These are phyloP conservation scores for Pisolithus albus DNA, from an alignment of 768 basidiomycete genomes.

Conservation along the genomic window DNA sequence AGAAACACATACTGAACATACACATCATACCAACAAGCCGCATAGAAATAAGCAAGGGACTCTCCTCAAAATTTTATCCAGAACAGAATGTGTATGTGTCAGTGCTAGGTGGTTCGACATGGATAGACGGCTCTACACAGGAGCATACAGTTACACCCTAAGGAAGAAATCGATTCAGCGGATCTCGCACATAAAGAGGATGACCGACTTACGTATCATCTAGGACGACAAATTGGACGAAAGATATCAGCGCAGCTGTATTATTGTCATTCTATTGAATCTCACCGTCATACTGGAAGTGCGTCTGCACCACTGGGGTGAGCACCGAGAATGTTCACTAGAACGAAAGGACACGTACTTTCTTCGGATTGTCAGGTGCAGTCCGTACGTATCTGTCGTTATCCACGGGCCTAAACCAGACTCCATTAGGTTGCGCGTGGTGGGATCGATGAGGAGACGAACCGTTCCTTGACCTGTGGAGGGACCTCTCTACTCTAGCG, in stretches of 20 bases:
- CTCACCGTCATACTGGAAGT: constrained; percentile 77
- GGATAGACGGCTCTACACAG: no score
- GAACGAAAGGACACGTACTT: constrained; percentile 39
- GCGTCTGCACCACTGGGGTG: constrained; percentile 43
- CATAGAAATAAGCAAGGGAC: no score
- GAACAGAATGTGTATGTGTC: no score
- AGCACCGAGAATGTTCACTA: constrained; percentile 2
- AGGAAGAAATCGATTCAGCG: no score
- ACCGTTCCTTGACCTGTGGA: constrained; percentile 57
- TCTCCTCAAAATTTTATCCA: no score
- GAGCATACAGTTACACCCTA: no score
- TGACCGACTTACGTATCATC: neutral
- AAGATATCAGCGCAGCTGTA: neutral
- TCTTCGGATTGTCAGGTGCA: constrained; percentile 83
- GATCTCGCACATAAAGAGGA: no score
- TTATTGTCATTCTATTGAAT: neutral
- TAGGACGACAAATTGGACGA: neutral
- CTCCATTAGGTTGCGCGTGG: constrained; percentile 5
- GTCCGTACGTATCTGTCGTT: constrained; percentile 76
- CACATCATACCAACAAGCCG: no score
- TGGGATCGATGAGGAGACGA: constrained; percentile 15
- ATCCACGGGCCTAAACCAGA: constrained; percentile 57
- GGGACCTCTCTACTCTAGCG: neutral
- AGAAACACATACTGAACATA: no score
- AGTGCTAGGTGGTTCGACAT: no score